Evolutionary conservation across 2,329 filamentous ascomycete species (phyloP).

Genomic region (Fusarium xylarioides): DNA sequence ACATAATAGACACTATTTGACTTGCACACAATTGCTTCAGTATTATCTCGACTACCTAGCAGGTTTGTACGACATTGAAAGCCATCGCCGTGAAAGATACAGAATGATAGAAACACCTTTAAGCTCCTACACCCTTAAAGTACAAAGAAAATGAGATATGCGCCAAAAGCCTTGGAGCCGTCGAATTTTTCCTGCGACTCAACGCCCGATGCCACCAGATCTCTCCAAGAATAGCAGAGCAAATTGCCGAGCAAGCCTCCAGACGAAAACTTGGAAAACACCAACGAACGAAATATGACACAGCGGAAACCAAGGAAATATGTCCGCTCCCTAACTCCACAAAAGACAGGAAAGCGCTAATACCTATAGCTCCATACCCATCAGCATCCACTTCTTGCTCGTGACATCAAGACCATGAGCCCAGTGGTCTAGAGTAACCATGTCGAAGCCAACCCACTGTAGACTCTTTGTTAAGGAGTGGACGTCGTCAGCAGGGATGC

Average conservation of each 20-base stretch:
- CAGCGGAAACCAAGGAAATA: conserved; percentile 32
- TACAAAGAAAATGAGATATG: conserved; percentile 18
- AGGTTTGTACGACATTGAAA: conserved; percentile 6
- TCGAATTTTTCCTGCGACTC: conserved; percentile 29
- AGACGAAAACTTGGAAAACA: conserved; percentile 28
- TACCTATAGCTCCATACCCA: conserved; percentile 86
- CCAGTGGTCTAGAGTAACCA: conserved; percentile 83
- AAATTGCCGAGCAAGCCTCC: conserved; percentile 14
- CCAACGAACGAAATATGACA: conserved; percentile 24
- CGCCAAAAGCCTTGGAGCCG: conserved; percentile 20
- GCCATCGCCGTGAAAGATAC: conserved; percentile 8
- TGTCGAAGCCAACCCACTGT: conserved; percentile 92
- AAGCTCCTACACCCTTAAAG: conserved; percentile 27
- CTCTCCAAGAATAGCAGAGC: conserved; percentile 22
- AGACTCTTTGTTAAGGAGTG: conserved; percentile 80
- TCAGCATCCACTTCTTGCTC: conserved; percentile 83
- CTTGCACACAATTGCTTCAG: conserved; percentile 10
- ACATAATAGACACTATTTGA: conserved; percentile 3
- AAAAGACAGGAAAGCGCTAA: conserved; percentile 21
- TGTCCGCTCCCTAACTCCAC: conserved; percentile 32
- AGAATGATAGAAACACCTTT: conserved; percentile 19
- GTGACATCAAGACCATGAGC: conserved; percentile 69
- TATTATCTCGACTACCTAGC: conserved; percentile 25
- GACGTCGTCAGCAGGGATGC: conserved; percentile 67
- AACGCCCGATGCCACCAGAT: conserved; percentile 32